Percentiles rank a stretch among this genome's conserved stretches.
phyloP scores from a whole-genome alignment of 2,329 filamentous ascomycete genomes.

The Colletotrichum aenigma region DNA sequence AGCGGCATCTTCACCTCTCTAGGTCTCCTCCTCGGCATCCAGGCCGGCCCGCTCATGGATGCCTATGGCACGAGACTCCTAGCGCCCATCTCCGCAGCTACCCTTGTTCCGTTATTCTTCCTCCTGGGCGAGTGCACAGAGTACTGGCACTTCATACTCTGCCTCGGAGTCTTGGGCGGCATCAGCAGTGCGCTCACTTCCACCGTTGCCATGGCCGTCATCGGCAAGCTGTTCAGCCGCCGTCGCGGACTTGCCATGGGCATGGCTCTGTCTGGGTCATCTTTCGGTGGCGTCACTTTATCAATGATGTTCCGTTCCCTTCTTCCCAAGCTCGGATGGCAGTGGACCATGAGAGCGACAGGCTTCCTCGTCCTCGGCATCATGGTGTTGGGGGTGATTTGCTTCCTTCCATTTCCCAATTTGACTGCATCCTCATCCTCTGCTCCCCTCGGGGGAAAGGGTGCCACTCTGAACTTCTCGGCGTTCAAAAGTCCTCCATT shows the following conservation, averaged over 20 bases:
- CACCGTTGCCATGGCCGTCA: slow-evolving; percentile 34
- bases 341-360: slow-evolving; percentile 36
- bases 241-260: slow-evolving; percentile 29
- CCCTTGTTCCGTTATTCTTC: slow-evolving; percentile 44
- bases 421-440: slow-evolving; percentile 7
- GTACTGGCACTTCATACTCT: slow-evolving; percentile 55
- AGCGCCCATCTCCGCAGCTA: slow-evolving; percentile 36
- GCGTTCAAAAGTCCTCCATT: slow-evolving; percentile 46
- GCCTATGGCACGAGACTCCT: slow-evolving; percentile 47
- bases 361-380: slow-evolving; percentile 31
- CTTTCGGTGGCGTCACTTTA: slow-evolving; percentile 33
- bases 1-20: slow-evolving; percentile 49
- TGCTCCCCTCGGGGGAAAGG: background rate
- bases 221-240: slow-evolving; percentile 32
- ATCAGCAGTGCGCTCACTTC: slow-evolving; percentile 42
- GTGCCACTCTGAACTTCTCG: slow-evolving; percentile 35
- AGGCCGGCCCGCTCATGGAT: slow-evolving; percentile 53
- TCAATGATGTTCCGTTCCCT: slow-evolving; percentile 35
- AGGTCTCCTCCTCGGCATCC: slow-evolving; percentile 47
- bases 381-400: slow-evolving; percentile 32
- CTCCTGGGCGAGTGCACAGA: slow-evolving; percentile 48
- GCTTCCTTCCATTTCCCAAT: slow-evolving; percentile 34
- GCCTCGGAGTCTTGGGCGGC: slow-evolving; percentile 46
- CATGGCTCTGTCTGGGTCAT: slow-evolving; percentile 25
- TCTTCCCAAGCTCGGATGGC: slow-evolving; percentile 32